Evolutionary conservation across 768 basidiomycete species (phyloP).

Genomic region (Leucosporidium creatinivorum): DNA sequence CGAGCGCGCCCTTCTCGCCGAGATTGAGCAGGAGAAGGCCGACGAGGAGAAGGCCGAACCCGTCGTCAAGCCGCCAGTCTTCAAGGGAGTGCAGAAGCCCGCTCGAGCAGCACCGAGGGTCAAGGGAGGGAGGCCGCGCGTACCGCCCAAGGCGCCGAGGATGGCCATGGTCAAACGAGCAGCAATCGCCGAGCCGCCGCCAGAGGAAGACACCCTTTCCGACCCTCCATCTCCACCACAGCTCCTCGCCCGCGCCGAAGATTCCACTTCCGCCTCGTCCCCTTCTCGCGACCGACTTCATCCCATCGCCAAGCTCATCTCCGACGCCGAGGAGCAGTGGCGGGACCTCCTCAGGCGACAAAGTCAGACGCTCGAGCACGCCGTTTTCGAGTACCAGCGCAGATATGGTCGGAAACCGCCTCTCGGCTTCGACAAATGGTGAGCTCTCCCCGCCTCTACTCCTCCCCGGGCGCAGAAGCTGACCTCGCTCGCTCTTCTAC

Average conservation of each 20-base stretch:
- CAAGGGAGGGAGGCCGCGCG: neutral
- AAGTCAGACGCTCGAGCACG: constrained; percentile 67
- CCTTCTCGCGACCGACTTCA: constrained; percentile 37
- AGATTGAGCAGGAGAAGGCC: neutral
- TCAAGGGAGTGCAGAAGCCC: neutral
- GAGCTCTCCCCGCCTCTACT: constrained; percentile 20
- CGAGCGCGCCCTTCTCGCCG: neutral
- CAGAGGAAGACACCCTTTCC: neutral
- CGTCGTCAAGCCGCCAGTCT: neutral
- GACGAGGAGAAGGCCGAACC: neutral
- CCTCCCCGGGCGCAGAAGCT: neutral
- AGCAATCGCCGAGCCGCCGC: neutral
- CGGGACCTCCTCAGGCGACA: constrained; percentile 57
- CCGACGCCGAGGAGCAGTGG: constrained; percentile 45
- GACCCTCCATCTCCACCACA: neutral
- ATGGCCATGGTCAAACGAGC: neutral
- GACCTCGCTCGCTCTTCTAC: neutral
- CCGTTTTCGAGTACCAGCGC: constrained; percentile 70
- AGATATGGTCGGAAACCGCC: constrained; percentile 76
- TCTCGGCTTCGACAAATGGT: constrained; percentile 87
- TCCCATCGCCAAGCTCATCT: constrained; percentile 48
- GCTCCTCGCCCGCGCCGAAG: neutral
- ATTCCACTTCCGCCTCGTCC: neutral
- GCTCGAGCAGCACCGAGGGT: neutral
- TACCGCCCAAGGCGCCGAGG: neutral